Evolutionary conservation across 305 asterid species (phyloP).

Genomic region (Solanum hybrid): DNA sequence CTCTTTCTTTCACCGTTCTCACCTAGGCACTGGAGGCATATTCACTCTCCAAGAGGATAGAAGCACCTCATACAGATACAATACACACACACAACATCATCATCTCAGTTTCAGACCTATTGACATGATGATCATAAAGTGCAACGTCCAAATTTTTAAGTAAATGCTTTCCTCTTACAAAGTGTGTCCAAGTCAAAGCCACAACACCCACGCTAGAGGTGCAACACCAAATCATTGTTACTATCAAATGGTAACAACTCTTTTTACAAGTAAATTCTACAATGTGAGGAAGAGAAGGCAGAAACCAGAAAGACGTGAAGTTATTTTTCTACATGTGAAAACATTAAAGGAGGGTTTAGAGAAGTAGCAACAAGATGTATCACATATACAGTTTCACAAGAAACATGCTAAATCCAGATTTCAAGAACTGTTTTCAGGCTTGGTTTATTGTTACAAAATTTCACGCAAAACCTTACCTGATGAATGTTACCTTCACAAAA

Average conservation of each 20-base stretch:
- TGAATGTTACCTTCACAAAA: slow-evolving; percentile 24
- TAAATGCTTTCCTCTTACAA: not conserved
- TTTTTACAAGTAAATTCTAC: not conserved
- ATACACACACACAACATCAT: not conserved
- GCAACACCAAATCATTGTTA: not conserved
- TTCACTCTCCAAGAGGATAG: not conserved
- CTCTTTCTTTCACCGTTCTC: not conserved
- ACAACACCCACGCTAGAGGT: not conserved
- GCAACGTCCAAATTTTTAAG: not conserved
- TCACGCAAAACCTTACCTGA: slow-evolving; percentile 37
- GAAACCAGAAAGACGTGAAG: not conserved
- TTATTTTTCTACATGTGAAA: not conserved
- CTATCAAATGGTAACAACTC: not conserved
- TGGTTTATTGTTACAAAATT: not conserved
- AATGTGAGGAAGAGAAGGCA: not conserved
- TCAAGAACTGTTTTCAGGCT: not conserved
- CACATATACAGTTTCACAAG: not conserved
- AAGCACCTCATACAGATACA: not conserved
- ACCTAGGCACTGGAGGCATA: not conserved
- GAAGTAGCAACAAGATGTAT: not conserved
- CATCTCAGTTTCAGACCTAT: not conserved
- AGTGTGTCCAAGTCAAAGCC: not conserved
- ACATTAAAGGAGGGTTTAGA: not conserved
- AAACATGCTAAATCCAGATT: not conserved
- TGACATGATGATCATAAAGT: not conserved